Evolutionary conservation across 805 yeast species (phyloP).

Genomic region (Suhomyces faveliae): DNA sequence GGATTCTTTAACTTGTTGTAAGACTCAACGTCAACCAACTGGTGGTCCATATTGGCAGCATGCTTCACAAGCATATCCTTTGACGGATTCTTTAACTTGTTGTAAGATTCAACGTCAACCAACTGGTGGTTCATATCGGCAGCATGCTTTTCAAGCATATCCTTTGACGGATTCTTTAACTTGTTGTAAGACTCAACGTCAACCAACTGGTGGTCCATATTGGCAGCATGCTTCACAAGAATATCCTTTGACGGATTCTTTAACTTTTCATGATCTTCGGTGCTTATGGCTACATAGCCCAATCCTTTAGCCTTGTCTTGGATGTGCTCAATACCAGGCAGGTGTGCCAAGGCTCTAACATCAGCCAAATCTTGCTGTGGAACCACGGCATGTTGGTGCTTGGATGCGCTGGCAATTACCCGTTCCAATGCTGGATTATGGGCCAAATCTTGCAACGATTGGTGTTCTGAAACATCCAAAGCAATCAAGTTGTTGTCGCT

Average conservation of each 20-base stretch:
- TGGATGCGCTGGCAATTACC: conserved; percentile 25
- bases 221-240: conserved; percentile 8
- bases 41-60: conserved; percentile 9
- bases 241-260: conserved; percentile 11
- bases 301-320: conserved; percentile 14
- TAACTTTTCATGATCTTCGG: conserved; percentile 12
- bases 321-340: conserved; percentile 8
- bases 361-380: conserved; percentile 11
- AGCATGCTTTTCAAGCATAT: conserved; percentile 10
- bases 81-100: conserved; percentile 13
- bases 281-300: conserved; percentile 14
- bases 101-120: conserved; percentile 9
- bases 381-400: conserved; percentile 15
- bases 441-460: conserved; percentile 5
- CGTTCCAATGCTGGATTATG: conserved; percentile 8
- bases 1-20: conserved; percentile 12
- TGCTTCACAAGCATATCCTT: conserved; percentile 7
- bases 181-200: conserved; percentile 7
- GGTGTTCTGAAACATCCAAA: conserved; percentile 4
- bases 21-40: conserved; percentile 11
- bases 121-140: conserved; percentile 8
- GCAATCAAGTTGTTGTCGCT: conserved; percentile 13
- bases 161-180: conserved; percentile 13
- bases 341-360: conserved; percentile 5
- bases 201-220: conserved; percentile 11